phyloP scores from a whole-genome alignment of 495 filamentous ascomycete genomes.

The Trichoderma erinaceum region DNA sequence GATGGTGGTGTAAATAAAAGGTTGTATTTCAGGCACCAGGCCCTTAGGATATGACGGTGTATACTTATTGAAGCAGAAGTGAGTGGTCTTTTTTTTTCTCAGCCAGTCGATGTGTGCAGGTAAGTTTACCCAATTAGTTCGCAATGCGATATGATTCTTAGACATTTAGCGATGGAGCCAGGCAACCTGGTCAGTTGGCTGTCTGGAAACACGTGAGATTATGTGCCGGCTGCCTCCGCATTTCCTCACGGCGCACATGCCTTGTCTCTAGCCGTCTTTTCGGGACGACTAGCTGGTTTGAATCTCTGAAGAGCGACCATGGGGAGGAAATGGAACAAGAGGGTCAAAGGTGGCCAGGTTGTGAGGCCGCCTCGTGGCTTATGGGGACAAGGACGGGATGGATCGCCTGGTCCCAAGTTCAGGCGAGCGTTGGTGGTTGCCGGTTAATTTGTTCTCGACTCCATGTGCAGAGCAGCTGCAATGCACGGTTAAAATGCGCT shows the following conservation, averaged over 20 bases:
- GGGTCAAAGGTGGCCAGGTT: neutral
- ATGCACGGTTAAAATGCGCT: neutral
- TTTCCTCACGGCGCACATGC: neutral
- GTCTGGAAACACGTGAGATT: neutral
- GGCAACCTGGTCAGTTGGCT: neutral
- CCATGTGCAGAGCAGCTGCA: neutral
- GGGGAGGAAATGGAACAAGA: neutral
- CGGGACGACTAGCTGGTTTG: neutral
- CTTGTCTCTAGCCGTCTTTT: neutral
- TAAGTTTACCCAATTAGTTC: neutral
- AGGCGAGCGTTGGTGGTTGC: conserved; percentile 3
- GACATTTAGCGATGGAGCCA: neutral
- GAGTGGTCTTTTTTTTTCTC: neutral
- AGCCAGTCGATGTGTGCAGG: neutral
- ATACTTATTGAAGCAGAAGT: neutral
- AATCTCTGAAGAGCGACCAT: neutral
- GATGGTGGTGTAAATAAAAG: neutral
- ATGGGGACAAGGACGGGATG: neutral
- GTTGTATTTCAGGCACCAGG: neutral
- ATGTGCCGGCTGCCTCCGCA: conserved; percentile 8
- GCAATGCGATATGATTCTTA: neutral
- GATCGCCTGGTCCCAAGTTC: neutral
- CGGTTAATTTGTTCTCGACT: neutral
- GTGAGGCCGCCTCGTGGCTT: conserved; percentile 10
- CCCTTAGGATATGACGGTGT: neutral